Base-by-base conservation (phyloP, 140 eudicot genomes). In the Cichorium intybus region DNA sequence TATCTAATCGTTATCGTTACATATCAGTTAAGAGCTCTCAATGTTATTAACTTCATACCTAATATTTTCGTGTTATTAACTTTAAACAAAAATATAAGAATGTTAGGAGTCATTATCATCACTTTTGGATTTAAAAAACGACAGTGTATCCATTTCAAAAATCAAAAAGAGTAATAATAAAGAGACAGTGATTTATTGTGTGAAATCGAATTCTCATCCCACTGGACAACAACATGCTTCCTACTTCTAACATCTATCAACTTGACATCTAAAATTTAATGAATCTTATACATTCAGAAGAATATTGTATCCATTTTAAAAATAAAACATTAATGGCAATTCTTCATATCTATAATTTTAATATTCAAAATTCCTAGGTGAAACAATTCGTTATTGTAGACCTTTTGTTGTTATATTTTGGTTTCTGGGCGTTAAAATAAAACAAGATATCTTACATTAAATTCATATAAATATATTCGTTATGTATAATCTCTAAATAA, bases 131-230 rank as follows among this genome's bases (percentile, higher is more conserved):
- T 18, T 27, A 56, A 17, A 17, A n/a, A 18, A 57, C 27, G 63
- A 57, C 16, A 21, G 29, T 23, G 46, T 23, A 58, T 29, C 23
- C 7, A 29, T n/a, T 7, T 17, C 1, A 6, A 20, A n/a, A 35
- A 34, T 9, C 14, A 6, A 14, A 54, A 51, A 47, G 35, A 18
- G 37, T 45, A 37, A 74, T 33, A 6, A 37, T 49, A 53, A 58
- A 17, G 10, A 66, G 74, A 66, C 58, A 74, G 61, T 3, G 73
- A 57, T 58, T 10, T 50, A 58, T 67, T 59, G 45, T 66, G 31
- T 58, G 70, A 67, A 67, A 75, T 67, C 41, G 75, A 75, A 75
- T 75, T 74, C 63, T 67, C 70, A 74, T 37, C 79, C 26, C 75
- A 28, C 61, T 60, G 12, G 78, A 74, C 56, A 34, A 66, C 17